Evolutionary conservation across 2,329 filamentous ascomycete species (phyloP), one percentile per base, ranked within the genome.

Genomic region (Ilyonectria robusta): DNA sequence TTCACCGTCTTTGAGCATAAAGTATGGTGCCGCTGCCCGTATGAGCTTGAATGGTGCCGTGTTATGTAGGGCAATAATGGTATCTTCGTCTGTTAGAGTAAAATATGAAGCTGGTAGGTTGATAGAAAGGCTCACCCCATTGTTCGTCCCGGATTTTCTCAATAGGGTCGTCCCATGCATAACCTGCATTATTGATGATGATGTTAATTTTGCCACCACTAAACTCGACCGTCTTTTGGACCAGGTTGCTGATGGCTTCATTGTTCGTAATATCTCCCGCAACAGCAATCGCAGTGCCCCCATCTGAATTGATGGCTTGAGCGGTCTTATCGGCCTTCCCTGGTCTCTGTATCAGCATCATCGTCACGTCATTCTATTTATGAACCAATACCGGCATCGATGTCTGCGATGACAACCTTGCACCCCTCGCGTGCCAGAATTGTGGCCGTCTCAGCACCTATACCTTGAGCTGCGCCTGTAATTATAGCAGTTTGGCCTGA

Each of bases 101-200:
- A 2, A 42, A 21, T 8, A 15, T 6, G 4, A 31, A 15, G 10
- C 2, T 4, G 1, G 6, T 26, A 9, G 10, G n/a, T 13, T 5
- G 23, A 56, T 3, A 5, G 10, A 11, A 17, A 8, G 17, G 15
- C 60, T 57, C 19, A 54, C 63, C 63, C 93, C 93, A 97, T 85
- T 97, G 94, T 83, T 93, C 93, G 84, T 97, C 93, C 17, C 91
- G 92, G 85, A 94, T 95, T 86, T 96, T 97, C 85, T 97, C 93
- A 71, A 97, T 94, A 31, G 97, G 93, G 6, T 92, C 94, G 80
- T 97, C 94, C 93, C 94, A 68, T n/a, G 61, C 57, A 33, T 65
- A 68, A 8, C 66, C 66, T 15, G 66, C 66, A 53, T 68, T 68
- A 17, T 68, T 68, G 17, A 68, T 19, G 17, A 65, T 62, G n/a